These are phyloP conservation scores for Phytophthora pseudosyringae DNA, from an alignment of 352 stramenopile genomes.

Conservation along the genomic window DNA sequence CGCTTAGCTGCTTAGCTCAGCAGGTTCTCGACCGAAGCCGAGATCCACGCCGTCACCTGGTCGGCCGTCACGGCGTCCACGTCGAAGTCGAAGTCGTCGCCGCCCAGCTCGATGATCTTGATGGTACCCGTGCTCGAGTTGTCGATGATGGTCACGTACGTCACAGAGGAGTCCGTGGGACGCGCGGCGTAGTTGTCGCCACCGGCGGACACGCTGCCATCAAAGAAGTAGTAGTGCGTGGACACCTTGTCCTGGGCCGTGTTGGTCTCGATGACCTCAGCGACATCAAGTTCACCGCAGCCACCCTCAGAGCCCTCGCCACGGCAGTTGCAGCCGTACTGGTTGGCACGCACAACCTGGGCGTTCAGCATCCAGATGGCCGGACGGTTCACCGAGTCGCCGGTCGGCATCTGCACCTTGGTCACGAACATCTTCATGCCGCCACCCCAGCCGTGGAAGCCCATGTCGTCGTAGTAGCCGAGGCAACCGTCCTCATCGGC, in stretches of 20 bases:
- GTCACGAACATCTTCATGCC: conserved; percentile 82
- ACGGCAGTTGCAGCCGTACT: conserved; percentile 84
- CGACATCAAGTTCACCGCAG: conserved; percentile 77
- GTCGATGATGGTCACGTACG: conserved; percentile 62
- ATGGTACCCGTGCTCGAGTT: conserved; percentile 42
- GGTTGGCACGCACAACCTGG: conserved; percentile 66
- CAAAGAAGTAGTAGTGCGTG: conserved; percentile 81
- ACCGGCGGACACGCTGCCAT: conserved; percentile 48
- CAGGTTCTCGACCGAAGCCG: conserved; percentile 47
- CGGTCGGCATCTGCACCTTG: conserved; percentile 67
- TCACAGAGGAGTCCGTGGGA: conserved; percentile 40
- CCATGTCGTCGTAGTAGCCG: conserved; percentile 69
- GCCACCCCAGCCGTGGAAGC: conserved; percentile 69
- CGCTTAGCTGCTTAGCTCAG: conserved; percentile 18
- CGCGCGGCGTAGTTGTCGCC: conserved; percentile 52
- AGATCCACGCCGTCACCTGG: conserved; percentile 44
- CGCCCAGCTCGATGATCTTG: conserved; percentile 55
- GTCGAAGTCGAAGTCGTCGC: conserved; percentile 50
- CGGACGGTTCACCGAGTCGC: conserved; percentile 51
- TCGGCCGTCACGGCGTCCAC: conserved; percentile 36
- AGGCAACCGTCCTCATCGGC: conserved; percentile 51
- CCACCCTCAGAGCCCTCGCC: conserved; percentile 53
- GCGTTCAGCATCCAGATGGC: conserved; percentile 84
- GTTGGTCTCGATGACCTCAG: conserved; percentile 77
- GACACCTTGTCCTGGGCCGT: conserved; percentile 56